Evolutionary conservation across 2,329 filamentous ascomycete genomes (phyloP), one percentile per base, ranked within the genome.

Genomic region (Myriosclerotinia scirpicola): DNA sequence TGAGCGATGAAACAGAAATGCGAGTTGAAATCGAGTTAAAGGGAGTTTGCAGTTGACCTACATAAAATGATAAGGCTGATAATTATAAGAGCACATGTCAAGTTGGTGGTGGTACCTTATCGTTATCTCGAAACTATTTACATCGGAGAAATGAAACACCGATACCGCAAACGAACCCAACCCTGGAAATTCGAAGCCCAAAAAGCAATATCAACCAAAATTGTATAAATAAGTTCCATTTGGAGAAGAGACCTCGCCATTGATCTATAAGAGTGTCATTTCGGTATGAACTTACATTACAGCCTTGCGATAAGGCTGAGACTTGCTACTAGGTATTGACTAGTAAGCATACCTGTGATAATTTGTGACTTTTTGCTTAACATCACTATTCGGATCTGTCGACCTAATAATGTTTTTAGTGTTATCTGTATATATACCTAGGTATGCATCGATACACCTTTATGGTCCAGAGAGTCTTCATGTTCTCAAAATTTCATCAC

Each of bases 1-100:
- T n/a, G n/a, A n/a, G 20, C 17, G 17, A 36, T n/a, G 26, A 26
- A 36, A 14, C 20, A 2, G 30, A 12, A 22, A n/a, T 4, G 5
- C 36, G 56, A 38, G 42, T 50, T 50, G 58, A 26, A 36, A 26
- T 38, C 20, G 58, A 50, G 5, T 38, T 48, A n/a, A 50, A 60
- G 44, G 44, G 30, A 36, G 44, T 36, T 50, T 60, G 20, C 20
- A 38, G 56, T 38, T 36, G 3, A 30, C 30, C n/a, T 38, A 50
- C n/a, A 50, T 50, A 36, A 22, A 9, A 60, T 36, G n/a, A 50
- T n/a, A 50, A 34, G 30, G 30, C 44, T 50, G 15, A 38, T 17
- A 38, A 38, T 48, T n/a, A n/a, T n/a, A 11, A 34, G 4, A 34
- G 30, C 6, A 34, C 6, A 34, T 34, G 30, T 34, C 40, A 44